Conservation (phyloP, 768 basidiomycete species). For the Scleroderma bovista region DNA sequence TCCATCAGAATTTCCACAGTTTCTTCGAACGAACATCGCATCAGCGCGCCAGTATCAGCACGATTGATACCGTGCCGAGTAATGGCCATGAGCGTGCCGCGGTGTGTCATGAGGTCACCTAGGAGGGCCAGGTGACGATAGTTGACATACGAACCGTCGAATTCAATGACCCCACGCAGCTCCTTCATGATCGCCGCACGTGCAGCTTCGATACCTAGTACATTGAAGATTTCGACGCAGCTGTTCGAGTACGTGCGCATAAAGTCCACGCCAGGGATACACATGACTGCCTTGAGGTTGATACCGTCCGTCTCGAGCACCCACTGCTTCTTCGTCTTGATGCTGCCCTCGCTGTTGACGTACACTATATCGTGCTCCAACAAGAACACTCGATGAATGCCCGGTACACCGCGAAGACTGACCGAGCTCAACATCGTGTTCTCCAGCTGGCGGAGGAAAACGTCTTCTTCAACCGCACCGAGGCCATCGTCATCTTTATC, state of each 20-base stretch:
- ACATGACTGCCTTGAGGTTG: conserved; percentile 93
- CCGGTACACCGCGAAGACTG: conserved; percentile 87
- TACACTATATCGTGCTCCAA: conserved; percentile 78
- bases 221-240: conserved; percentile 90
- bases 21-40: conserved; percentile 99
- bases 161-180: conserved; percentile 92
- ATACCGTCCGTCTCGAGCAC: conserved; percentile 96
- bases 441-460: conserved; percentile 93
- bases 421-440: conserved; percentile 96
- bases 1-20: conserved; percentile 99
- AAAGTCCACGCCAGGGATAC: conserved; percentile 92
- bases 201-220: conserved; percentile 95
- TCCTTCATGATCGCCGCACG: conserved; percentile 93
- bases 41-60: conserved; percentile 96
- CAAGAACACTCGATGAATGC: conserved; percentile 91
- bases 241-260: conserved; percentile 94
- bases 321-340: conserved; percentile 75
- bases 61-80: conserved; percentile 99
- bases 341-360: conserved; percentile 58
- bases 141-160: conserved; percentile 99
- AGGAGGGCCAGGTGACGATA: conserved; percentile 95
- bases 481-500: conserved; percentile 84
- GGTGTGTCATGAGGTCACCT: conserved; percentile 97
- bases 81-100: conserved; percentile 93
- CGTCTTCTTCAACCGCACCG: conserved; percentile 81